phyloP scores from a whole-genome alignment of 306 rosid genomes.

The Quercus ilex region DNA sequence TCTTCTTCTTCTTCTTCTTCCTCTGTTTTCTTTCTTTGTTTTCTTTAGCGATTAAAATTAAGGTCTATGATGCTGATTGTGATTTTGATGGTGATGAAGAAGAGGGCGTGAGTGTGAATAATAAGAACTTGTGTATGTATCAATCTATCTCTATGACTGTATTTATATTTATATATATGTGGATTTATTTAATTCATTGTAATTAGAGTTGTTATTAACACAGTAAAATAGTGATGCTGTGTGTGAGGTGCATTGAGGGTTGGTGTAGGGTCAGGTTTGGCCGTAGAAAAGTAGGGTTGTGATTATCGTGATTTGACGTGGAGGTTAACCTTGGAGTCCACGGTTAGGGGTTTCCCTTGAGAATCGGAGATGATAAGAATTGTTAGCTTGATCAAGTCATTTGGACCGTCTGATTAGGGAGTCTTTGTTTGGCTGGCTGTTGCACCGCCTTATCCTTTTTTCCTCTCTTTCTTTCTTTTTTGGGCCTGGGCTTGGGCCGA shows the following conservation, averaged over 20 bases:
- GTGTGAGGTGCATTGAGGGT: background rate
- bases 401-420: background rate
- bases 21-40: slow-evolving; percentile 6
- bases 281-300: background rate
- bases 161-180: no score
- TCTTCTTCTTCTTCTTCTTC: slow-evolving; percentile 17
- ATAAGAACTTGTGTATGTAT: no score
- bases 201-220: background rate
- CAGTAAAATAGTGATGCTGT: background rate
- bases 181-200: background rate
- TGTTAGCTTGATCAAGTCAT: background rate
- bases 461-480: background rate
- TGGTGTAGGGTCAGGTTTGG: background rate
- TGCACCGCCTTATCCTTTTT: background rate
- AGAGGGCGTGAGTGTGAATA: slow-evolving; percentile 7
- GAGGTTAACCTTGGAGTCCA: no score
- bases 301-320: no score
- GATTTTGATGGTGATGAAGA: slow-evolving; percentile 13
- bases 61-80: slow-evolving; percentile 1
- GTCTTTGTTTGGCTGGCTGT: background rate
- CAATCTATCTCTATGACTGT: no score
- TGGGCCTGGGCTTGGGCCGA: slow-evolving; percentile 13
- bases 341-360: background rate
- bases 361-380: background rate
- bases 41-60: slow-evolving; percentile 1